Conservation (phyloP, 805 yeast species). For the Pichia rugopelliculosa region DNA sequence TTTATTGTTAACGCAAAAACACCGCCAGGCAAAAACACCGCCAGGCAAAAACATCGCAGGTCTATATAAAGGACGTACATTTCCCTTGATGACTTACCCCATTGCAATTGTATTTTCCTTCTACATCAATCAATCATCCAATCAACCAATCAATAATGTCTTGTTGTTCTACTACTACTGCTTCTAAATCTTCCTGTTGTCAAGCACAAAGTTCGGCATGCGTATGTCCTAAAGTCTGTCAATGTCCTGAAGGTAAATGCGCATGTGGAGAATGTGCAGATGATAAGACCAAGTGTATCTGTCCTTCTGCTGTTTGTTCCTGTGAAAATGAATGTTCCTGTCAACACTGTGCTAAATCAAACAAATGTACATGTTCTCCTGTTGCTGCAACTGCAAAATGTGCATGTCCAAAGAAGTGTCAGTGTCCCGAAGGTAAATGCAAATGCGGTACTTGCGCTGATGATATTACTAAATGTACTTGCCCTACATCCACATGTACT, state of each 20-base stretch:
- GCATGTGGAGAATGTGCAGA: constrained; percentile 5
- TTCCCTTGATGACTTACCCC: background rate
- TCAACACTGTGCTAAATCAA: background rate
- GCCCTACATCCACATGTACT: constrained; percentile 7
- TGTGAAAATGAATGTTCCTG: constrained; percentile 6
- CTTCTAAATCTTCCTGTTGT: background rate
- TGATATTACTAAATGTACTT: constrained; percentile 8
- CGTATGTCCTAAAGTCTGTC: constrained; percentile 6
- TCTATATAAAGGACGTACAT: background rate
- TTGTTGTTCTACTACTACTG: background rate
- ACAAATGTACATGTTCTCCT: background rate
- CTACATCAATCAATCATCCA: background rate
- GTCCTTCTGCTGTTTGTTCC: constrained; percentile 8
- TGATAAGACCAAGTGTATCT: constrained; percentile 6
- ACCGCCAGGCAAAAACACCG: background rate
- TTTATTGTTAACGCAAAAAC: background rate
- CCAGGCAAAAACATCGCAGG: constrained; percentile 1
- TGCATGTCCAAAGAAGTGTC: constrained; percentile 11
- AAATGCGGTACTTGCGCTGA: constrained; percentile 7
- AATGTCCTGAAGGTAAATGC: constrained; percentile 7
- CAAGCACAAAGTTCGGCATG: constrained; percentile 1
- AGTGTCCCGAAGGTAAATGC: constrained; percentile 8
- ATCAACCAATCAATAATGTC: background rate
- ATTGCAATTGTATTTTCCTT: background rate
- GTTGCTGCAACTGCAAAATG: constrained; percentile 1